Evolutionary conservation across 2,329 filamentous ascomycete species (phyloP).

Genomic region (Cercospora berteroae): DNA sequence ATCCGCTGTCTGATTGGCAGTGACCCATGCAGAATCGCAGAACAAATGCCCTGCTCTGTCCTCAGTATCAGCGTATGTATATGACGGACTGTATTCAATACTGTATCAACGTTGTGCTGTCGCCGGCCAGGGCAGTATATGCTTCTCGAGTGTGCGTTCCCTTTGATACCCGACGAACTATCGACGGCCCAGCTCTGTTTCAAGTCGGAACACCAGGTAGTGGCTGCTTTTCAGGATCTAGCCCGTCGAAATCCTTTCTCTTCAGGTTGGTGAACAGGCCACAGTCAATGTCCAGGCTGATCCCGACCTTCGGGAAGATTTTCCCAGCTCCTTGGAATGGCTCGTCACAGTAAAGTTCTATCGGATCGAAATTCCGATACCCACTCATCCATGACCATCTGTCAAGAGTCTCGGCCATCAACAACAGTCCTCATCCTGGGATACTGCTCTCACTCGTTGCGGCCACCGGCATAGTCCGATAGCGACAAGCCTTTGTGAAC

Average conservation of each 20-base stretch:
- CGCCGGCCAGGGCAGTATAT: background rate
- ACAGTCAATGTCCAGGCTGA: background rate
- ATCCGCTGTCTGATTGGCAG: too few species aligned
- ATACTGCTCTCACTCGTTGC: background rate
- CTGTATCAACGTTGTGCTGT: background rate
- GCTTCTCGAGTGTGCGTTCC: background rate
- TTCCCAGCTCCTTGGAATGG: background rate
- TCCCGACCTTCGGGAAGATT: background rate
- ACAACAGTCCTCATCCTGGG: background rate
- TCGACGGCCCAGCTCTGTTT: background rate
- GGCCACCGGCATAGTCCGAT: constrained; percentile 12
- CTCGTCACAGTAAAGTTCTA: background rate
- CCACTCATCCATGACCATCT: background rate
- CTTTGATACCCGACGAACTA: background rate
- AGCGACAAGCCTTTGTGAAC: constrained; percentile 16
- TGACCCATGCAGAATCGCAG: too few species aligned
- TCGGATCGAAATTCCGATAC: background rate
- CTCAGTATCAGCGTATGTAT: too few species aligned
- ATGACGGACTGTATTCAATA: too few species aligned
- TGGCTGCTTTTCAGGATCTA: background rate
- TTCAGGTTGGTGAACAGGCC: background rate
- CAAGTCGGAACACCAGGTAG: background rate
- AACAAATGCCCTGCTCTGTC: too few species aligned
- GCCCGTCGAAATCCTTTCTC: background rate
- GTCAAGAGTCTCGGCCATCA: background rate